Evolutionary conservation across 768 basidiomycete genomes (phyloP).

Genomic region (Lentinus brumalis): DNA sequence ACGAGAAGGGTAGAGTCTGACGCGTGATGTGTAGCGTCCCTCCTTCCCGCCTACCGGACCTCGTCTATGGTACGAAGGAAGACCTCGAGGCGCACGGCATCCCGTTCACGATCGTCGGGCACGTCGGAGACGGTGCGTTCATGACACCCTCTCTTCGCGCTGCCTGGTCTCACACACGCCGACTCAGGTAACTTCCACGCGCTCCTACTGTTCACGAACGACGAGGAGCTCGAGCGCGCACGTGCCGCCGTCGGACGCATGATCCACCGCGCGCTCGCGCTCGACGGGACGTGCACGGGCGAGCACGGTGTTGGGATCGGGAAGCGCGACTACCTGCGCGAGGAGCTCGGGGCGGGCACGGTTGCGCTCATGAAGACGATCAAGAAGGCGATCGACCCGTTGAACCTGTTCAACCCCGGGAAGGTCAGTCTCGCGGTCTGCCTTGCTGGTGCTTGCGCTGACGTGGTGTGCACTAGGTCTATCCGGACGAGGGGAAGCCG

Average conservation of each 20-base stretch:
- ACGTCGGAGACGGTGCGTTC: conserved; percentile 68
- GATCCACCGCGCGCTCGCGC: conserved; percentile 64
- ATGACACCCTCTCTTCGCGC: background rate
- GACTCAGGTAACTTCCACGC: conserved; percentile 48
- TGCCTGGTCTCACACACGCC: no score
- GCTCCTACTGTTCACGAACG: conserved; percentile 37
- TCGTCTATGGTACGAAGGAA: conserved; percentile 69
- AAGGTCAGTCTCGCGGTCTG: conserved; percentile 50
- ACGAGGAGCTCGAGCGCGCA: conserved; percentile 37
- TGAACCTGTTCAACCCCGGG: conserved; percentile 80
- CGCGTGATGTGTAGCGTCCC: conserved; percentile 46
- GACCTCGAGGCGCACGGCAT: conserved; percentile 63
- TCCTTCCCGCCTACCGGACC: conserved; percentile 62
- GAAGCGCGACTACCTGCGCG: conserved; percentile 76
- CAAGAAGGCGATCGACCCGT: conserved; percentile 64
- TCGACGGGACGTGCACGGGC: conserved; percentile 80
- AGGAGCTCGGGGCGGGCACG: conserved; percentile 82
- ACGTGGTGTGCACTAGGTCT: background rate
- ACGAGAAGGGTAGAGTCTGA: no score
- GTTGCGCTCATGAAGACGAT: conserved; percentile 83
- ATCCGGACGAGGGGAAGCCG: background rate
- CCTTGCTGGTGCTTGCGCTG: background rate
- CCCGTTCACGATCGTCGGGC: conserved; percentile 65
- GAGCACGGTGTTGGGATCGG: conserved; percentile 91
- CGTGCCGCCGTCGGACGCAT: conserved; percentile 52